Percentiles rank a stretch among this genome's conserved stretches.
phyloP scores from a whole-genome alignment of 1,284 basidiomycete genomes.

The Ustilago hordei region DNA sequence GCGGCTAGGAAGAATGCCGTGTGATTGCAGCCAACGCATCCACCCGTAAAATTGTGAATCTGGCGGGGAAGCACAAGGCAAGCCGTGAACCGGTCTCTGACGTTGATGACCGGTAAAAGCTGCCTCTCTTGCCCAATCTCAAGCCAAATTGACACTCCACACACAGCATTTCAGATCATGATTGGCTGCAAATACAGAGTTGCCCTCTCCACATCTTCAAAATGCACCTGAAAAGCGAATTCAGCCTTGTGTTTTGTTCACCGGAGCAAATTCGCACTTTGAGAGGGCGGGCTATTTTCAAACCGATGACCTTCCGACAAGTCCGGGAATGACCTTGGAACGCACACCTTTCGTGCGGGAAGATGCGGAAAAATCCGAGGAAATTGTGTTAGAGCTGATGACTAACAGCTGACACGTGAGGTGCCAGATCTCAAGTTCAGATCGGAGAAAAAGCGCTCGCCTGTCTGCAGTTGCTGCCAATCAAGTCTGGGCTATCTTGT shows the following conservation, averaged over 20 bases:
- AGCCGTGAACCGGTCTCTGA: slow-evolving; percentile 6
- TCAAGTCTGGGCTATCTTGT: slow-evolving; percentile 4
- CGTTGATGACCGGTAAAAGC: slow-evolving; percentile 3
- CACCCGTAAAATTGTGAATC: not conserved
- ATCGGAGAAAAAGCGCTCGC: slow-evolving; percentile 1
- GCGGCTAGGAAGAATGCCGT: slow-evolving; percentile 2
- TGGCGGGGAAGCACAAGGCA: slow-evolving; percentile 16
- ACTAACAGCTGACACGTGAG: not conserved
- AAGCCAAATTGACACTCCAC: not conserved
- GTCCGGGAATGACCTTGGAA: slow-evolving; percentile 14
- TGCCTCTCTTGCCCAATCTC: not conserved
- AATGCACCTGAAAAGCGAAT: slow-evolving; percentile 7
- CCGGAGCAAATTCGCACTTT: not conserved
- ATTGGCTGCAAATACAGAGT: slow-evolving; percentile 16
- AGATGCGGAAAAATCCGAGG: not conserved
- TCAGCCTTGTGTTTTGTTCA: not conserved
- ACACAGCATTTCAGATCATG: slow-evolving; percentile 3
- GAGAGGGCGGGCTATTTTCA: not conserved
- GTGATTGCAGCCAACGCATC: not conserved
- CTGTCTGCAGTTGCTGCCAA: not conserved
- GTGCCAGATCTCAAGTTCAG: not conserved
- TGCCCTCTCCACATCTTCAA: not conserved
- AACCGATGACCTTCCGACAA: slow-evolving; percentile 36
- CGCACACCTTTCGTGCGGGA: not conserved
- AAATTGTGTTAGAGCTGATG: not conserved